Evolutionary conservation across 805 yeast species (phyloP).

Genomic region (Candida hungchunana): DNA sequence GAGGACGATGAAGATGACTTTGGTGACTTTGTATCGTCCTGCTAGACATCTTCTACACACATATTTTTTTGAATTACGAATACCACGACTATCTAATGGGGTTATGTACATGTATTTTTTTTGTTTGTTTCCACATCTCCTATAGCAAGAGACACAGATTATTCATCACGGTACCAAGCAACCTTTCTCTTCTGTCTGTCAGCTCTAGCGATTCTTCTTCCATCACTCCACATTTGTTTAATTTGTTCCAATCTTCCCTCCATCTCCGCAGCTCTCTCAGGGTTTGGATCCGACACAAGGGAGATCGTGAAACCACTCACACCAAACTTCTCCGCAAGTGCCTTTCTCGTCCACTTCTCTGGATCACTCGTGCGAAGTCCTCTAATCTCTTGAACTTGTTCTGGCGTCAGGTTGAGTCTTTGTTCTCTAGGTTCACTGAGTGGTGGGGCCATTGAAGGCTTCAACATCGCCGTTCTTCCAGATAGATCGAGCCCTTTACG

Average conservation of each 20-base stretch:
- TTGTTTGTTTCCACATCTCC: too few relatives aligned
- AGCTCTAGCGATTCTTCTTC: constrained; percentile 43
- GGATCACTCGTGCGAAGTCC: constrained; percentile 56
- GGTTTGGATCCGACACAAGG: constrained; percentile 43
- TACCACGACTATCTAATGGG: background rate
- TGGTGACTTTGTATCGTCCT: constrained; percentile 24
- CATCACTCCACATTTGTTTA: constrained; percentile 45
- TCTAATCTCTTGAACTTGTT: constrained; percentile 53
- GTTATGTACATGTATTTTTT: constrained; percentile 13
- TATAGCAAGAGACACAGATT: too few relatives aligned
- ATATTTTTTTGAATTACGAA: background rate
- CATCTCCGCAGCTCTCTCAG: constrained; percentile 42
- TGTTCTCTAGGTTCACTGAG: constrained; percentile 36
- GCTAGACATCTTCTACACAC: background rate
- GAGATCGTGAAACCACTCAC: constrained; percentile 52
- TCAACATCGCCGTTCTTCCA: constrained; percentile 15
- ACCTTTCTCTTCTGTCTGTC: constrained; percentile 57
- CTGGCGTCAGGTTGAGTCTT: constrained; percentile 52
- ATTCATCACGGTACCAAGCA: constrained; percentile 52
- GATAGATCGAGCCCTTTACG: constrained; percentile 39
- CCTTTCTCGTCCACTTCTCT: constrained; percentile 54
- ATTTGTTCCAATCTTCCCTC: constrained; percentile 40
- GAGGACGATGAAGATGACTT: constrained; percentile 22
- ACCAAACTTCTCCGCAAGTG: constrained; percentile 54
- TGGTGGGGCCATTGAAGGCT: constrained; percentile 31